Evolutionary conservation across 805 yeast species (phyloP).

Genomic region (Suhomyces sp.): DNA sequence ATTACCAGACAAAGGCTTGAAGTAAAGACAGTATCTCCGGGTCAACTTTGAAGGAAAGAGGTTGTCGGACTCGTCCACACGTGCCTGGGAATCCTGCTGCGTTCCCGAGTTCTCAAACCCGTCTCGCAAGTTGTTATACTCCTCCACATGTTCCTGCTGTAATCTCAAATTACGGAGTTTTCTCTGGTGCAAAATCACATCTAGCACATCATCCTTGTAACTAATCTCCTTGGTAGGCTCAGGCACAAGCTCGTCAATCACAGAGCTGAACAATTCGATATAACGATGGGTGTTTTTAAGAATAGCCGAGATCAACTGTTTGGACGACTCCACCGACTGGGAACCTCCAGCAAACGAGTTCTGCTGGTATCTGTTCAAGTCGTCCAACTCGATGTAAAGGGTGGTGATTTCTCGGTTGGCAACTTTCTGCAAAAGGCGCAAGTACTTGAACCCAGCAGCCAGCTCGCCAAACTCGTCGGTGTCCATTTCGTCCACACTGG

Average conservation of each 20-base stretch:
- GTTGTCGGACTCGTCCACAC: constrained; percentile 30
- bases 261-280: constrained; percentile 68
- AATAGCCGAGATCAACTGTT: constrained; percentile 28
- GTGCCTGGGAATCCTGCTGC: constrained; percentile 12
- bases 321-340: constrained; percentile 39
- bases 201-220: constrained; percentile 86
- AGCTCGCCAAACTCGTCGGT: constrained; percentile 9
- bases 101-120: constrained; percentile 27
- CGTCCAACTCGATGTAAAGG: constrained; percentile 77
- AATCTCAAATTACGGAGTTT: constrained; percentile 74
- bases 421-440: constrained; percentile 67
- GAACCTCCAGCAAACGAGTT: constrained; percentile 21
- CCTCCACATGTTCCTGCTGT: constrained; percentile 64
- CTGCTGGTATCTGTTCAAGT: constrained; percentile 67
- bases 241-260: constrained; percentile 82
- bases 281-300: constrained; percentile 75
- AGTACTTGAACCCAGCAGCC: constrained; percentile 51
- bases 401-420: constrained; percentile 80
- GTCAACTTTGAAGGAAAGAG: constrained; percentile 83
- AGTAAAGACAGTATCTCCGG: constrained; percentile 82
- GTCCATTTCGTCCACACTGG: constrained; percentile 23
- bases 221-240: constrained; percentile 76
- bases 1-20: constrained; percentile 65
- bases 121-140: constrained; percentile 43
- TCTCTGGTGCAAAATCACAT: constrained; percentile 89